These are phyloP conservation scores for Aureoboletus auriporus DNA, from an alignment of 768 basidiomycete genomes.

Conservation along the genomic window DNA sequence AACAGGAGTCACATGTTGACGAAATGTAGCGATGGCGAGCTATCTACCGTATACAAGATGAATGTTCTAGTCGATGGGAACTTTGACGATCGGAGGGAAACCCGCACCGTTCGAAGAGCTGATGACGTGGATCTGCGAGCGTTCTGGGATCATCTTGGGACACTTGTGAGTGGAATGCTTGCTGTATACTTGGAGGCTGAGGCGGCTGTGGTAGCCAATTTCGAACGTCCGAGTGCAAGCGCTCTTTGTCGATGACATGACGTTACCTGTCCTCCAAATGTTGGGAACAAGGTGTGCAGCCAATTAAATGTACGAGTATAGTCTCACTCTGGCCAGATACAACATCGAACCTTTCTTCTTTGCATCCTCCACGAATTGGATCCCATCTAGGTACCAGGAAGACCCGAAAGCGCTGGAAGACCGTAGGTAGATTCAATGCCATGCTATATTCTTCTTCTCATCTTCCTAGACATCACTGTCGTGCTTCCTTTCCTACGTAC, in stretches of 20 bases:
- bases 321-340: slow-evolving; percentile 27
- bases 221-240: slow-evolving; percentile 29
- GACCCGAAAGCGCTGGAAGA: slow-evolving; percentile 29
- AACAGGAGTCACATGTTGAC: slow-evolving; percentile 31
- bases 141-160: slow-evolving; percentile 28
- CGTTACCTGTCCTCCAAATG: slow-evolving; percentile 35
- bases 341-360: slow-evolving; percentile 44
- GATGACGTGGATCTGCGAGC: slow-evolving; percentile 11
- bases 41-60: slow-evolving; percentile 20
- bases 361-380: slow-evolving; percentile 39
- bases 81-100: slow-evolving; percentile 14
- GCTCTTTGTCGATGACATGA: slow-evolving; percentile 38
- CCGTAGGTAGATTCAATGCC: slow-evolving; percentile 29
- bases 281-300: slow-evolving; percentile 35
- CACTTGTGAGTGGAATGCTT: slow-evolving; percentile 19
- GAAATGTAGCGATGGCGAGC: slow-evolving; percentile 10
- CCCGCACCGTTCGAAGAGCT: slow-evolving; percentile 8
- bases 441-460: slow-evolving; percentile 2
- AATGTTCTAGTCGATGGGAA: slow-evolving; percentile 12
- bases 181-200: background rate
- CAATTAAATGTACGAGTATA: no score
- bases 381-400: slow-evolving; percentile 41
- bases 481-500: slow-evolving; percentile 39
- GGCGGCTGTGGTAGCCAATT: slow-evolving; percentile 16
- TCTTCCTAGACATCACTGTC: slow-evolving; percentile 40